Conservation (phyloP, 2,329 filamentous ascomycete species). For the Cladophialophora chaetospira region DNA sequence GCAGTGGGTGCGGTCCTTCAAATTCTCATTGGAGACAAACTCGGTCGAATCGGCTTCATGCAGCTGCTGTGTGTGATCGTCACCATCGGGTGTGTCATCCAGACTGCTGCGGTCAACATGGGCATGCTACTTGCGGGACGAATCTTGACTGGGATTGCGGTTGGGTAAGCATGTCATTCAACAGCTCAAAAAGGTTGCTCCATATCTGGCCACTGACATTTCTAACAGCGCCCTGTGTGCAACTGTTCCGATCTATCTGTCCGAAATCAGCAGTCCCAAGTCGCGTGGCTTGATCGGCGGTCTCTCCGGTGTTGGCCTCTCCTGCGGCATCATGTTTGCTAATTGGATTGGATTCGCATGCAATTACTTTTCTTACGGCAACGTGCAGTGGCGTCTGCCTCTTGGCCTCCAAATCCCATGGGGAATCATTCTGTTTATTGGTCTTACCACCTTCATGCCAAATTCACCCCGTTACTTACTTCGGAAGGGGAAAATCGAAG, state of each 20-base stretch:
- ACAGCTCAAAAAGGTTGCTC: too few relatives aligned
- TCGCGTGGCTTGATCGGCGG: slow-evolving; percentile 75
- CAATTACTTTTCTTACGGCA: slow-evolving; percentile 64
- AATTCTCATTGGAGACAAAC: slow-evolving; percentile 55
- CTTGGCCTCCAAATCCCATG: slow-evolving; percentile 78
- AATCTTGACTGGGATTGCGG: slow-evolving; percentile 72
- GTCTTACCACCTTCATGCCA: slow-evolving; percentile 73
- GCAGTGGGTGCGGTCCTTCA: slow-evolving; percentile 57
- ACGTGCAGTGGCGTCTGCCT: slow-evolving; percentile 74
- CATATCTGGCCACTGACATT: too few relatives aligned
- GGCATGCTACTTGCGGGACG: slow-evolving; percentile 70
- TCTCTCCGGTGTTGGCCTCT: slow-evolving; percentile 81
- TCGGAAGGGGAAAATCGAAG: slow-evolving; percentile 69
- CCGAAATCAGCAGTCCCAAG: slow-evolving; percentile 55
- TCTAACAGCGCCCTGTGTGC: slow-evolving; percentile 5
- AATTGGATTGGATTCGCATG: slow-evolving; percentile 72
- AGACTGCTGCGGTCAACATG: slow-evolving; percentile 59
- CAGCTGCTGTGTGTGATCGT: slow-evolving; percentile 68
- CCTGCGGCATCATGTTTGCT: slow-evolving; percentile 73
- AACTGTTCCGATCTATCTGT: slow-evolving; percentile 30
- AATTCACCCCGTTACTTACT: slow-evolving; percentile 85
- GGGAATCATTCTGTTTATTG: slow-evolving; percentile 69
- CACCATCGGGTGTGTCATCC: slow-evolving; percentile 66
- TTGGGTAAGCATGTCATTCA: slow-evolving; percentile 80
- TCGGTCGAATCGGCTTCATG: slow-evolving; percentile 54